Conservation (phyloP, 768 basidiomycete genomes). For the Lentinula detonsa region DNA sequence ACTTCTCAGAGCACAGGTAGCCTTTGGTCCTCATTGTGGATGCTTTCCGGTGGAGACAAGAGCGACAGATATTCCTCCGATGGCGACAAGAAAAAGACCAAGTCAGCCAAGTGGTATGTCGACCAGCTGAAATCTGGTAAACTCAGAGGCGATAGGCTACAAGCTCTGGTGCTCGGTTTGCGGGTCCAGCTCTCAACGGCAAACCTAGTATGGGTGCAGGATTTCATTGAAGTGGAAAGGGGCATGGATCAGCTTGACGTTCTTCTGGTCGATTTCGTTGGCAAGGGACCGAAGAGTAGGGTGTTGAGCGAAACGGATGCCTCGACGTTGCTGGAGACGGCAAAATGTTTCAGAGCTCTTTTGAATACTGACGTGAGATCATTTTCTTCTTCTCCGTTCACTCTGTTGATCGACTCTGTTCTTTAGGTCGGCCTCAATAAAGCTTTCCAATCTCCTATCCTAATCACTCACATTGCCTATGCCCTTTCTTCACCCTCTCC, state of each 20-base stretch:
- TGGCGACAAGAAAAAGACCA: constrained; percentile 13
- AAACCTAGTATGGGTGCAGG: constrained; percentile 68
- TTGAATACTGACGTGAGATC: constrained; percentile 76
- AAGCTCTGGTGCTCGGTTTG: constrained; percentile 75
- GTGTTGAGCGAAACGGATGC: constrained; percentile 59
- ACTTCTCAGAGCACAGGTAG: constrained; percentile 71
- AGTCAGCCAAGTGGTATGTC: constrained; percentile 58
- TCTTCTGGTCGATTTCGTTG: constrained; percentile 55
- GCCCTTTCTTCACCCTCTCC: constrained; percentile 59
- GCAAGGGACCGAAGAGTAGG: constrained; percentile 60
- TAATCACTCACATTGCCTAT: constrained; percentile 71
- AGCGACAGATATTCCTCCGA: constrained; percentile 9
- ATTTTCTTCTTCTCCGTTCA: background rate
- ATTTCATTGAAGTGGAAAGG: constrained; percentile 60
- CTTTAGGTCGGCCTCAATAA: constrained; percentile 64
- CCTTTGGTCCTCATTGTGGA: constrained; percentile 74
- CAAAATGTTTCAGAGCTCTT: constrained; percentile 77
- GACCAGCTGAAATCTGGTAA: constrained; percentile 52
- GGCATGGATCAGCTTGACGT: constrained; percentile 62
- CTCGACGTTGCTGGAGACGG: constrained; percentile 61
- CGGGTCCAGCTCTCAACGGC: constrained; percentile 85
- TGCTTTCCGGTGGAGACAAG: constrained; percentile 54
- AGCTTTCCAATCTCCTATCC: constrained; percentile 54
- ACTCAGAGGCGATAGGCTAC: constrained; percentile 50
- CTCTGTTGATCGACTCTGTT: constrained; percentile 7